Percentiles rank a stretch among this genome's conserved stretches.
These are phyloP conservation scores for Xylaria sp. DNA, from an alignment of 2,329 filamentous ascomycete genomes.

Conservation along the genomic window DNA sequence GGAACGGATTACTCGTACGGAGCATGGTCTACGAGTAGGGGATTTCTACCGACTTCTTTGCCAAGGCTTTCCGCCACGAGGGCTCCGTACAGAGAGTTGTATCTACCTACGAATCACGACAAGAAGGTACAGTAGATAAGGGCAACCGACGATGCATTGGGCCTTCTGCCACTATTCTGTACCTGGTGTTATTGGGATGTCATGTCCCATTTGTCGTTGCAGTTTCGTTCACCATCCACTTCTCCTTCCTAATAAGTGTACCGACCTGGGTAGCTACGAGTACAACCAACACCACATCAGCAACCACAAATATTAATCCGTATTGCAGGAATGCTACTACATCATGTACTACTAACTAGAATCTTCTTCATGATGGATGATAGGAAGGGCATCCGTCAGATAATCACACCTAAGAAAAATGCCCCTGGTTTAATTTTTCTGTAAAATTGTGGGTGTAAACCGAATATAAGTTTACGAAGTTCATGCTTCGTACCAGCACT, in stretches of 20 bases:
- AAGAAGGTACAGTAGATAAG: too few species aligned
- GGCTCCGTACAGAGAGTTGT: not conserved
- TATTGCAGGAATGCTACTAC: not conserved
- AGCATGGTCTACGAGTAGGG: not conserved
- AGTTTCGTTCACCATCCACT: constrained; percentile 4
- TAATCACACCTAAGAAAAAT: not conserved
- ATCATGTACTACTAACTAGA: not conserved
- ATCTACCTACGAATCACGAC: not conserved
- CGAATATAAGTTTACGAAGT: too few species aligned
- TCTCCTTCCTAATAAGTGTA: too few species aligned
- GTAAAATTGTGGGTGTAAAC: not conserved
- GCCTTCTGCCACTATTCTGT: not conserved
- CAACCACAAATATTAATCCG: not conserved
- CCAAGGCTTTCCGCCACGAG: not conserved
- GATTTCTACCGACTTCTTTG: not conserved
- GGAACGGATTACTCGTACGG: not conserved
- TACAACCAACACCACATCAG: not conserved
- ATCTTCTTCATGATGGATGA: not conserved
- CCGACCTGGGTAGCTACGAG: too few species aligned
- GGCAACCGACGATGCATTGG: too few species aligned
- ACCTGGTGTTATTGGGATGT: constrained; percentile 1
- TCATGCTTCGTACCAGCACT: too few species aligned
- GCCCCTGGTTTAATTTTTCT: not conserved
- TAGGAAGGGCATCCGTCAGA: not conserved
- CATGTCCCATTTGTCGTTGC: constrained; percentile 17